A percentile compares a stretch with the other conserved stretches of the same genome.
These are phyloP conservation scores for Saraca asoca DNA, from an alignment of 331 rosid genomes.

Conservation along the genomic window DNA sequence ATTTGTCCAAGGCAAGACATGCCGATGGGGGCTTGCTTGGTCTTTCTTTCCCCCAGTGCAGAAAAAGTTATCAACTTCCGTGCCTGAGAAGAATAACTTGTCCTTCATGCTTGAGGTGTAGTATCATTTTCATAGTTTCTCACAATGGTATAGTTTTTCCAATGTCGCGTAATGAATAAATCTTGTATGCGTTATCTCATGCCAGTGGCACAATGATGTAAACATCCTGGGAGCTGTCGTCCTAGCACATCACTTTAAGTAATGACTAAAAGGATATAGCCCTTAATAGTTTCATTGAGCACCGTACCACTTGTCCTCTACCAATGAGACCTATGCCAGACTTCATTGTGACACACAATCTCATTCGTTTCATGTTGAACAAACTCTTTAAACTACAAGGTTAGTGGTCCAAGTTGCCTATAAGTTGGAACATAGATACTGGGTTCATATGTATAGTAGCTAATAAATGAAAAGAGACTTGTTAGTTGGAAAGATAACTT, in stretches of 20 bases:
- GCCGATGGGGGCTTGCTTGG: constrained; percentile 92
- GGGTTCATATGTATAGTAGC: too few relatives aligned
- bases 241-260: not conserved
- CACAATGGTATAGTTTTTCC: not conserved
- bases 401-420: not conserved
- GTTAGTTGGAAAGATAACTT: constrained; percentile 13
- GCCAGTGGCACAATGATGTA: constrained; percentile 14
- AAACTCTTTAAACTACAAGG: not conserved
- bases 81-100: constrained; percentile 50
- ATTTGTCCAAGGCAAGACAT: constrained; percentile 78
- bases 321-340: not conserved
- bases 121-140: constrained; percentile 15
- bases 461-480: not conserved
- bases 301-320: not conserved
- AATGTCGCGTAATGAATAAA: not conserved
- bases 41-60: constrained; percentile 62
- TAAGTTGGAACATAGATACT: not conserved
- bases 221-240: constrained; percentile 16
- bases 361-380: not conserved
- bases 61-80: constrained; percentile 43
- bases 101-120: constrained; percentile 83
- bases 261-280: not conserved
- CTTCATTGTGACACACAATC: constrained; percentile 10
- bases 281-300: constrained; percentile 13
- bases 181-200: not conserved